These are phyloP conservation scores for Begonia peltatifolia DNA, from an alignment of 306 rosid species.

Conservation along the genomic window DNA sequence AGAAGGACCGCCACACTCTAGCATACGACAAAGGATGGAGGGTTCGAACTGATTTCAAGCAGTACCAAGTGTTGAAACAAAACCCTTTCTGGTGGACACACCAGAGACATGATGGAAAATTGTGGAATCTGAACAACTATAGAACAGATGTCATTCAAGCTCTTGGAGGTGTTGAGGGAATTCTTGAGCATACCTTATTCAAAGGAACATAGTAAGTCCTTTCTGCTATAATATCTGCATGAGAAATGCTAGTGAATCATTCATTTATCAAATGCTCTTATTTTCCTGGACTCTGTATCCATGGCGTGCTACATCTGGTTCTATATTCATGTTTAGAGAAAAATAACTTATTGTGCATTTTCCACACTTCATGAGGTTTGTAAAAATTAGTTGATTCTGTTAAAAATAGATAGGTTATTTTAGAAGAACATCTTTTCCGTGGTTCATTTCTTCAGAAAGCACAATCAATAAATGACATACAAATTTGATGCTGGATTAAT, in stretches of 20 bases:
- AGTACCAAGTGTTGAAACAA: slow-evolving; percentile 93
- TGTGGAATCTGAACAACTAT: slow-evolving; percentile 96
- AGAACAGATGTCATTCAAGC: slow-evolving; percentile 99
- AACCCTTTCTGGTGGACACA: slow-evolving; percentile 99
- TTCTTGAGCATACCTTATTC: slow-evolving; percentile 92
- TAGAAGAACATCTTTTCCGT: too few relatives aligned
- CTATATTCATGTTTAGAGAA: too few relatives aligned
- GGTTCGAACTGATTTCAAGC: slow-evolving; percentile 96
- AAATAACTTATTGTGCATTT: too few relatives aligned
- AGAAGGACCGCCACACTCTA: slow-evolving; percentile 93
- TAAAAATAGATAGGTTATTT: too few relatives aligned
- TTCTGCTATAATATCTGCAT: not conserved
- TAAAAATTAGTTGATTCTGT: too few relatives aligned
- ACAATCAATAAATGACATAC: too few relatives aligned
- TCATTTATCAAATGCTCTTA: too few relatives aligned
- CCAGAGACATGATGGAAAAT: slow-evolving; percentile 94
- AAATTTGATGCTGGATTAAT: too few relatives aligned
- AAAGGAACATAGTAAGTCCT: slow-evolving; percentile 96
- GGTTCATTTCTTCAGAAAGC: too few relatives aligned
- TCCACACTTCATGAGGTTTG: too few relatives aligned
- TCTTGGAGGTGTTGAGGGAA: slow-evolving; percentile 99
- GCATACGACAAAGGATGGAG: slow-evolving; percentile 99
- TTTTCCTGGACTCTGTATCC: too few relatives aligned
- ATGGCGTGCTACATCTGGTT: too few relatives aligned
- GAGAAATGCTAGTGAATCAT: not conserved